phyloP scores from a whole-genome alignment of 2,329 filamentous ascomycete species.

The Talaromyces sp. region DNA sequence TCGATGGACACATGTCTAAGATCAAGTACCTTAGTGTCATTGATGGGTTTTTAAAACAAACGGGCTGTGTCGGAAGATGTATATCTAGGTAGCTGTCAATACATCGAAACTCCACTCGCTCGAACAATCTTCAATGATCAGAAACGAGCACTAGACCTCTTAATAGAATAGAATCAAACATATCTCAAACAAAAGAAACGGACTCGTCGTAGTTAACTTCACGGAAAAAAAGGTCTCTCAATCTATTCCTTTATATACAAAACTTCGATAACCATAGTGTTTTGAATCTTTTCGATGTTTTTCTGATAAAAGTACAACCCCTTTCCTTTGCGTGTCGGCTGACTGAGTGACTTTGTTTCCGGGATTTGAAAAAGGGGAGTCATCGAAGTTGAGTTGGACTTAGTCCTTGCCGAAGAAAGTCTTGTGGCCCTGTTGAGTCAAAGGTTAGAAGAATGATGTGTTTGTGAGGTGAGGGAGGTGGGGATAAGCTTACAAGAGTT shows the following conservation, averaged over 20 bases:
- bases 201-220: not conserved
- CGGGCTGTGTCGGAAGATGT: no score
- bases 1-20: no score
- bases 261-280: conserved; percentile 15
- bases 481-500: conserved; percentile 37
- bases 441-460: not conserved
- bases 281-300: conserved; percentile 6
- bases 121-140: no score
- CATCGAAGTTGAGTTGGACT: conserved; percentile 17
- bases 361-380: not conserved
- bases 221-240: not conserved
- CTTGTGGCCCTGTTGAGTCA: conserved; percentile 57
- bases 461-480: conserved; percentile 23
- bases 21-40: no score
- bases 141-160: not conserved
- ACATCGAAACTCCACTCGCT: no score
- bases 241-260: conserved; percentile 19
- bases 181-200: conserved; percentile 10
- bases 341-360: not conserved
- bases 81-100: no score
- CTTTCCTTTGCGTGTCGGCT: not conserved
- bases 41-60: no score
- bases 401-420: conserved; percentile 52
- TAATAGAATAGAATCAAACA: not conserved
- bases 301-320: conserved; percentile 43